phyloP scores from a whole-genome alignment of 202 grass and related monocot genomes.

The Eragrostis tef region DNA sequence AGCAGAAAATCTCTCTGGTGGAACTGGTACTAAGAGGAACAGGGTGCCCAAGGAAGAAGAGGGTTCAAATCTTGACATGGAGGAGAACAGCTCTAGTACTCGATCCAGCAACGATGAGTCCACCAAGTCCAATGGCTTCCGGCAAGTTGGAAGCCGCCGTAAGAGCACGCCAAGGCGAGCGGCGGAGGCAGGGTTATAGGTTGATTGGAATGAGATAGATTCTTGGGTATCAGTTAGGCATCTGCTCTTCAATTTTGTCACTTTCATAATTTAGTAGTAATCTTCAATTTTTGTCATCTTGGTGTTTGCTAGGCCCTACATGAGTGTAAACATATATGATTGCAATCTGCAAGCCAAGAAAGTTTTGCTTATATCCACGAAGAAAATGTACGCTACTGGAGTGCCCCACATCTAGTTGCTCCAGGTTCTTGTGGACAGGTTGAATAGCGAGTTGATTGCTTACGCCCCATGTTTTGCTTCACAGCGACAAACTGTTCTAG shows the following conservation, averaged over 20 bases:
- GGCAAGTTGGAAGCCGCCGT: slow-evolving; percentile 71
- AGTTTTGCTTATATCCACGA: slow-evolving; percentile 48
- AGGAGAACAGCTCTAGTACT: slow-evolving; percentile 59
- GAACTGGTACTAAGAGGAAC: slow-evolving; percentile 73
- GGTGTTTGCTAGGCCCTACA: slow-evolving; percentile 28
- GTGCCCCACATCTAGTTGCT: not conserved
- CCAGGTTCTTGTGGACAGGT: slow-evolving; percentile 3
- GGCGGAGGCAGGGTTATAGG: slow-evolving; percentile 74
- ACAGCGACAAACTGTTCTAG: slow-evolving; percentile 13
- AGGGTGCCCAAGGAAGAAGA: slow-evolving; percentile 62
- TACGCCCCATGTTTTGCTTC: slow-evolving; percentile 10
- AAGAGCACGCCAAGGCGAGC: slow-evolving; percentile 90
- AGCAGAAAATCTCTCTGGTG: slow-evolving; percentile 46
- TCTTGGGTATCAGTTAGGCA: slow-evolving; percentile 36
- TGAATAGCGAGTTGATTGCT: slow-evolving; percentile 23
- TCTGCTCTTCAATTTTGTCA: slow-evolving; percentile 54
- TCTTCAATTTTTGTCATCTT: slow-evolving; percentile 27
- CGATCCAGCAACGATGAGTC: slow-evolving; percentile 62
- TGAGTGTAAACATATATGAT: slow-evolving; percentile 51
- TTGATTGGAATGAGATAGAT: slow-evolving; percentile 32
- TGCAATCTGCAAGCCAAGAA: slow-evolving; percentile 15
- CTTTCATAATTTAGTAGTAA: slow-evolving; percentile 7
- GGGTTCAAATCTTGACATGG: slow-evolving; percentile 47
- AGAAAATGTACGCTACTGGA: not conserved
- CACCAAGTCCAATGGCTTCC: slow-evolving; percentile 60